Base-by-base conservation (phyloP, 2,329 filamentous ascomycete species). In the Xylariaceae sp. region DNA sequence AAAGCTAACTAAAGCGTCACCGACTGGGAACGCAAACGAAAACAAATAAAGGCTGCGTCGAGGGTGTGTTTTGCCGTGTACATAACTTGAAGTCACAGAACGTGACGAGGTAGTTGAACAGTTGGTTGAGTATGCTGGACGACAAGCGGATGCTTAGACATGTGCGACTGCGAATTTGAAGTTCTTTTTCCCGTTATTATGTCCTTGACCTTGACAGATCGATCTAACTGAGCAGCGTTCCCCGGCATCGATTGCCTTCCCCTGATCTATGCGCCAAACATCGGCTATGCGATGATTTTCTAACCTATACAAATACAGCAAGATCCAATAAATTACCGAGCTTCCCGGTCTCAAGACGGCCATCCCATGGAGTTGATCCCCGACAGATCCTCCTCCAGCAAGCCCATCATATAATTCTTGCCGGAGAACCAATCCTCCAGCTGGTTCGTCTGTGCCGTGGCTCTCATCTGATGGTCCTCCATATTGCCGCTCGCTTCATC, bases 381-480 rank as follows among this genome's bases (percentile, higher is more conserved):
- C 13, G 70, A 72, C 13, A 72, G 53, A 44, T 73, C 71, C 49
- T 73, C 71, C 55, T 73, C 71, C 13, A 73, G 37, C 50, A 73
- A 48, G 0, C 71, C 71, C 60, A 73, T 57, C 67, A 72, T 69
- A 48, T 71, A 67, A 58, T 71, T 73, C 53, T 71, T 69, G 0
- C 71, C 70, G 30, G 69, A 70, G 61, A 73, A 73, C 71, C 71
- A 73, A 51, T 72, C 71, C n/a, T 71, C 71, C 0, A 73, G 56
- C 57, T 71, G 69, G 47, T 64, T 65, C n/a, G 67, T 67, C 63
- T 70, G 69, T 52, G 67, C 61, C 55, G 62, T 59, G 4, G 61
- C 63, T 48, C 65, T 61, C 9, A 58, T 63, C 34, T 47, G 49
- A 47, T 51, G 59, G 18, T 53, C 11, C 37, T 9, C 48, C 23